Evolutionary conservation across 2,329 filamentous ascomycete species (phyloP).

Genomic region (Phialemonium atrogriseum): DNA sequence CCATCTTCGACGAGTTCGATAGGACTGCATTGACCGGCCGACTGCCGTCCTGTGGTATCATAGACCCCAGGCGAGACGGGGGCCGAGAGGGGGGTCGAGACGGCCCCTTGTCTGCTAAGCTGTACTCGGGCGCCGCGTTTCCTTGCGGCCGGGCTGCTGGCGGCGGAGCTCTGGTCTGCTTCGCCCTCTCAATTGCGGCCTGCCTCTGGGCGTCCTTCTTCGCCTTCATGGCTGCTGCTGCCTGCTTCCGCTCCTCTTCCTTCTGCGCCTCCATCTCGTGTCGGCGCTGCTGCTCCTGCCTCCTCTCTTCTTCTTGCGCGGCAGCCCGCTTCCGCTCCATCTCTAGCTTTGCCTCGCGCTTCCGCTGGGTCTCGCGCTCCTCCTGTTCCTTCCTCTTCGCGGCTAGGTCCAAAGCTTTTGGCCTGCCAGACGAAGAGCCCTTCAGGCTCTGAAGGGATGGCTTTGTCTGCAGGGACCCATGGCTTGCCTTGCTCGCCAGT

Average conservation of each 20-base stretch:
- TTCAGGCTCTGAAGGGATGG: constrained; percentile 53
- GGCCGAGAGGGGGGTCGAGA: constrained; percentile 46
- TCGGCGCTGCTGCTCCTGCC: constrained; percentile 48
- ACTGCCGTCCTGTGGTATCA: constrained; percentile 46
- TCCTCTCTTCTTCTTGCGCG: constrained; percentile 56
- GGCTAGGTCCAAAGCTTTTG: constrained; percentile 65
- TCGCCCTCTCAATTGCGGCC: constrained; percentile 55
- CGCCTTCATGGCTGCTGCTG: constrained; percentile 43
- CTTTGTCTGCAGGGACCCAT: constrained; percentile 54
- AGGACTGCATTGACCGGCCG: constrained; percentile 53
- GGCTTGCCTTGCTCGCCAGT: constrained; percentile 58
- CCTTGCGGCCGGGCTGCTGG: constrained; percentile 49
- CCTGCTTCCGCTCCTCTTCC: constrained; percentile 52
- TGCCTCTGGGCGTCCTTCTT: constrained; percentile 60
- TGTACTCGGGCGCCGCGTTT: constrained; percentile 40
- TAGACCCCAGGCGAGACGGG: constrained; percentile 50
- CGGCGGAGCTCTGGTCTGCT: constrained; percentile 55
- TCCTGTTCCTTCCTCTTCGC: constrained; percentile 81
- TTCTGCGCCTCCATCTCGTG: constrained; percentile 55
- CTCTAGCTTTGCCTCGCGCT: constrained; percentile 74
- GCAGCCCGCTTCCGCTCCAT: constrained; percentile 68
- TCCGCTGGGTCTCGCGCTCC: constrained; percentile 69
- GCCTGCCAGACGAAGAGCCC: constrained; percentile 53
- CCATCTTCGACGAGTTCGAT: constrained; percentile 59
- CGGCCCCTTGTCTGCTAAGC: constrained; percentile 22